Conservation (phyloP, 257 asterid genomes). For the Thymus quinquecostatus region DNA sequence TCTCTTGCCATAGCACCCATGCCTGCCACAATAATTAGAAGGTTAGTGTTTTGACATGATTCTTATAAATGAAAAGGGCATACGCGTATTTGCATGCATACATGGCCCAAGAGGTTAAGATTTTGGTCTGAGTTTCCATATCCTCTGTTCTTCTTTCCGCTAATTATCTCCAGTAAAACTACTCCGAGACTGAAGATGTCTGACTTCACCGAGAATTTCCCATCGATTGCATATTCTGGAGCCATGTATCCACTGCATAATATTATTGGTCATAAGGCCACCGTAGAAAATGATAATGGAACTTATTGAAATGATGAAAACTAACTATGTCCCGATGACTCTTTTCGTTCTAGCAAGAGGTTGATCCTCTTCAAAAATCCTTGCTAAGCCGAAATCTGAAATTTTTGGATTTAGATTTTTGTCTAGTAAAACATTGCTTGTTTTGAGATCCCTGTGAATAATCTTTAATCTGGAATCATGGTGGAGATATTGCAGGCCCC, state of each 20-base stretch:
- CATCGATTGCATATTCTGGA: background rate
- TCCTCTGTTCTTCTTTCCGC: background rate
- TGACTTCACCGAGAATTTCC: background rate
- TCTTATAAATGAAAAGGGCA: background rate
- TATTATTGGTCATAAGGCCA: background rate
- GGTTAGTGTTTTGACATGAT: background rate
- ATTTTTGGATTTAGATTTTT: constrained; percentile 29
- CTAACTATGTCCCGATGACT: constrained; percentile 5
- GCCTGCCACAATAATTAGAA: constrained; percentile 32
- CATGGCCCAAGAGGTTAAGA: constrained; percentile 44
- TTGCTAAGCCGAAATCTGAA: constrained; percentile 3
- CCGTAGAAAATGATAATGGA: background rate
- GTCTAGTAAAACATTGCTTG: constrained; percentile 51
- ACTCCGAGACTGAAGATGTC: background rate
- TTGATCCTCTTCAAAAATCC: background rate
- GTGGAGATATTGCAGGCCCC: background rate
- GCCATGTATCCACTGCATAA: constrained; percentile 49
- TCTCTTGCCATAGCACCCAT: constrained; percentile 47
- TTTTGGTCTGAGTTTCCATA: background rate
- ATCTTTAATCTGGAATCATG: background rate
- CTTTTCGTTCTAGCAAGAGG: background rate
- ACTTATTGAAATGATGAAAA: background rate
- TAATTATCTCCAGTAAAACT: background rate
- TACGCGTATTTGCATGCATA: constrained; percentile 13
- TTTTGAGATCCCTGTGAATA: constrained; percentile 17